These are phyloP conservation scores for Echinochloa phyllopogon DNA, from an alignment of 176 grass and related monocot genomes.

Conservation along the genomic window DNA sequence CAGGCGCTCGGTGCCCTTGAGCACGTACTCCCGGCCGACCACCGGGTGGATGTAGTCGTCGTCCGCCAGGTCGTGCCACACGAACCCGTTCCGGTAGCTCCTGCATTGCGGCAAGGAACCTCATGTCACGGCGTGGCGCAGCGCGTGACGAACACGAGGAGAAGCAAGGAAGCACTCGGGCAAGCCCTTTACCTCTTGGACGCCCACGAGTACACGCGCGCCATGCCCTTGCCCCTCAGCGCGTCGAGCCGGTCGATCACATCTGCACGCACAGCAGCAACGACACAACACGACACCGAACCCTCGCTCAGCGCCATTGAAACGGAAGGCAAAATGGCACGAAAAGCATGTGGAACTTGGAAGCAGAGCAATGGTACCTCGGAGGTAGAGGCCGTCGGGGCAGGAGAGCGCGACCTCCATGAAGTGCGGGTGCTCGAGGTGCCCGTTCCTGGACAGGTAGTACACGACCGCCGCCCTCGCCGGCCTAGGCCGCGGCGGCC, in stretches of 20 bases:
- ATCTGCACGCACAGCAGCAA: constrained; percentile 39
- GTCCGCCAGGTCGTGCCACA: constrained; percentile 91
- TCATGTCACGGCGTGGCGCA: neutral
- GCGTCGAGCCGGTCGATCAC: constrained; percentile 76
- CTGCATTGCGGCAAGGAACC: constrained; percentile 42
- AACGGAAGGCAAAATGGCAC: neutral
- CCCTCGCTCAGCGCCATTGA: neutral
- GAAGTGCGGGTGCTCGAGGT: constrained; percentile 95
- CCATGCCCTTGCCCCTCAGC: constrained; percentile 82
- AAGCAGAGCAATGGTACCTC: constrained; percentile 45
- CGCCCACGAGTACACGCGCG: constrained; percentile 80
- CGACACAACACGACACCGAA: neutral
- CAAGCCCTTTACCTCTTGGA: constrained; percentile 68
- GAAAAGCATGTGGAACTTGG: neutral
- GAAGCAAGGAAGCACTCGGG: no score
- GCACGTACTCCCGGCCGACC: constrained; percentile 78
- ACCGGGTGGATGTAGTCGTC: constrained; percentile 89
- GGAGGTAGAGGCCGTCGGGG: constrained; percentile 77
- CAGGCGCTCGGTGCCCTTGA: constrained; percentile 87
- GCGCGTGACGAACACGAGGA: neutral
- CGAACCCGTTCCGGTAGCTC: constrained; percentile 92
- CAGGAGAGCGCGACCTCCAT: constrained; percentile 73
- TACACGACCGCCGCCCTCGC: constrained; percentile 79
- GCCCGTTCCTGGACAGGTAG: constrained; percentile 79
- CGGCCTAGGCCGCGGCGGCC: constrained; percentile 32